Conservation (phyloP, 441 rosid species). For the Bocquillonia castaneifolia region DNA sequence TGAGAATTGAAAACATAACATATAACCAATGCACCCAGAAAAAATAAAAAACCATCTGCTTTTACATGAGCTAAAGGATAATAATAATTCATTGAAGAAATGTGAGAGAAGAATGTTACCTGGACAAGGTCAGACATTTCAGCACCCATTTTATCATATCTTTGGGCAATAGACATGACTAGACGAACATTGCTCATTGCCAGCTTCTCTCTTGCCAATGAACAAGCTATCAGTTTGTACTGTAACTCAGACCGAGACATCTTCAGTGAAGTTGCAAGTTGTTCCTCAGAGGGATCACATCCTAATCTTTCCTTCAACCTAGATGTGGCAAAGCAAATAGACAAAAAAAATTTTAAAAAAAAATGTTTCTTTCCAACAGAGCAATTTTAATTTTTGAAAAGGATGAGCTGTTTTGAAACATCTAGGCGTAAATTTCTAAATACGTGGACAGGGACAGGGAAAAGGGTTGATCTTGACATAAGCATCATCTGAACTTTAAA, state of each 20-base stretch:
- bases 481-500: neutral
- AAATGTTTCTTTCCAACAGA: neutral
- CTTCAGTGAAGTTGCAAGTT: slow-evolving; percentile 73
- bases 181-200: slow-evolving; percentile 97
- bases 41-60: neutral
- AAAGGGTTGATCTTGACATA: neutral
- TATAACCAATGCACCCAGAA: no score
- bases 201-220: slow-evolving; percentile 83
- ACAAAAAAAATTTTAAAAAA: neutral
- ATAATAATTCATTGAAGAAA: slow-evolving; percentile 2
- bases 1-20: slow-evolving; percentile 6
- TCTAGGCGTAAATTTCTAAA: no score
- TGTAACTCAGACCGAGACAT: slow-evolving; percentile 67
- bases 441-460: no score
- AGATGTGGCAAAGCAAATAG: slow-evolving; percentile 10
- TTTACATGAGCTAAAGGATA: neutral
- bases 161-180: slow-evolving; percentile 92
- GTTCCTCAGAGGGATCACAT: slow-evolving; percentile 78
- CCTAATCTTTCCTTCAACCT: slow-evolving; percentile 84
- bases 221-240: slow-evolving; percentile 54
- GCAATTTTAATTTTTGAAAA: neutral
- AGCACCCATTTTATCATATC: slow-evolving; percentile 78
- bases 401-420: no score
- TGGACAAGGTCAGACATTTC: slow-evolving; percentile 98
- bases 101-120: slow-evolving; percentile 37